Percentiles rank a stretch among this genome's conserved stretches.
These are phyloP conservation scores for Dendrobium chrysotoxum DNA, from an alignment of 106 monocot species.

Conservation along the genomic window DNA sequence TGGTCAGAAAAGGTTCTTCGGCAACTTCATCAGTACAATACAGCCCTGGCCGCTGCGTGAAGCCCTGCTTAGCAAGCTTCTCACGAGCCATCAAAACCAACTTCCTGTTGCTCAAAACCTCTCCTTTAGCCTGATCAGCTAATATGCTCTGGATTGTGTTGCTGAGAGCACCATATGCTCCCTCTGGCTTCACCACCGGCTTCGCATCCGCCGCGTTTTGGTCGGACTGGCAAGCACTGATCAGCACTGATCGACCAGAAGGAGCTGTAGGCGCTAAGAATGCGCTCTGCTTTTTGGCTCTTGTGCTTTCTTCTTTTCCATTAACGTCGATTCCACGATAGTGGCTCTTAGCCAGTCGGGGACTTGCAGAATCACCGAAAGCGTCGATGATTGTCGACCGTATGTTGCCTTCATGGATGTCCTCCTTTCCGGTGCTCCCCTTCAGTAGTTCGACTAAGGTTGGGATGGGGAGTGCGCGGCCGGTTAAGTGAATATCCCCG, in stretches of 20 bases:
- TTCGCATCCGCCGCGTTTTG: conserved; percentile 82
- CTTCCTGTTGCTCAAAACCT: conserved; percentile 42
- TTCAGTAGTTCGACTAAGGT: conserved; percentile 61
- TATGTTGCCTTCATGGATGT: conserved; percentile 55
- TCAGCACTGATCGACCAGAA: conserved; percentile 25
- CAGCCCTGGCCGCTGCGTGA: conserved; percentile 67
- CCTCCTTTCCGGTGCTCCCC: conserved; percentile 68
- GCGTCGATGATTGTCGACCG: conserved; percentile 27
- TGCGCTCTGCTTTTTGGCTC: not conserved
- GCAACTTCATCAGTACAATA: conserved; percentile 77
- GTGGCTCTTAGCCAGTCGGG: conserved; percentile 20
- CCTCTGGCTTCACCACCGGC: conserved; percentile 19
- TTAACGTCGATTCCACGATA: not conserved
- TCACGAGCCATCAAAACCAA: conserved; percentile 58
- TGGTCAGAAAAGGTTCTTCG: conserved; percentile 31
- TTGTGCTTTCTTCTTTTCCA: conserved; percentile 25
- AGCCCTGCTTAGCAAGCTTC: conserved; percentile 51
- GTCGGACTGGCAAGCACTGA: conserved; percentile 88
- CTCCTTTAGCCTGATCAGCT: conserved; percentile 19
- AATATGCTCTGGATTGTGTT: conserved; percentile 81
- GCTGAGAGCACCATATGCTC: conserved; percentile 83
- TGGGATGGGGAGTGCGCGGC: conserved; percentile 67
- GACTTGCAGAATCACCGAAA: conserved; percentile 43
- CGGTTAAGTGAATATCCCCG: conserved; percentile 18
- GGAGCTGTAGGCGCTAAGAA: not conserved